Conservation (phyloP, 2,329 filamentous ascomycete genomes). For the Geoglossum cookeanum region DNA sequence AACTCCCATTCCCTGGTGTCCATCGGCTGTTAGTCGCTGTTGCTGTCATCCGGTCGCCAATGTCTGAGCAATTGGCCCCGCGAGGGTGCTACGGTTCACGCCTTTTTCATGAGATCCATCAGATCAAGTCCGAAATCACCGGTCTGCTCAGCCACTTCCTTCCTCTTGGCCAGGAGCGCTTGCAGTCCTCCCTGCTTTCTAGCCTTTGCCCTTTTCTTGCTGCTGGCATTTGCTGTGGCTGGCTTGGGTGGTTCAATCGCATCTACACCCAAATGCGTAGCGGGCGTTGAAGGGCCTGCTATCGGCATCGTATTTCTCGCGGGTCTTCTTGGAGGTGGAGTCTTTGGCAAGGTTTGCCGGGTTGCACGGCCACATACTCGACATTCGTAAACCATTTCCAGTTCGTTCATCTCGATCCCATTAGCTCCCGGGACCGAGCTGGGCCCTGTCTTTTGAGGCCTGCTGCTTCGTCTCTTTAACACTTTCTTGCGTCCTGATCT, state of each 20-base stretch:
- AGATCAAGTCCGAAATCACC: conserved; percentile 17
- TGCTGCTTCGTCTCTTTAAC: conserved; percentile 13
- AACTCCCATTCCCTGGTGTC: no score
- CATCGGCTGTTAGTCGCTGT: no score
- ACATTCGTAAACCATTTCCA: conserved; percentile 3
- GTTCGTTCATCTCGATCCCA: neutral
- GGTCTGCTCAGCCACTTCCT: conserved; percentile 12
- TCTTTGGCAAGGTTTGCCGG: neutral
- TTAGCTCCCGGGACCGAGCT: neutral
- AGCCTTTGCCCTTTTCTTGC: conserved; percentile 45
- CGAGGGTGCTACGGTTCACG: neutral
- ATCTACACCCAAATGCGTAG: conserved; percentile 2
- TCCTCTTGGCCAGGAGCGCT: conserved; percentile 35
- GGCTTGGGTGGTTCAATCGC: conserved; percentile 8
- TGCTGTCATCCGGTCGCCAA: no score
- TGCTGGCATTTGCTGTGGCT: conserved; percentile 33
- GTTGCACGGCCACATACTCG: conserved; percentile 1
- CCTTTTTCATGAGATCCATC: conserved; percentile 22
- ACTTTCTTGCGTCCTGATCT: neutral
- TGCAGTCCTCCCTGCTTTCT: conserved; percentile 44
- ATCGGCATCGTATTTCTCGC: neutral
- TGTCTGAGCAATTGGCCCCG: no score
- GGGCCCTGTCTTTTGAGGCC: conserved; percentile 5
- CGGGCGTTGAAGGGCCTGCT: neutral
- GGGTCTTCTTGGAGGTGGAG: neutral